These are phyloP conservation scores for Sphagnum fallax DNA, from an alignment of 228 moss, liverwort and hornwort species.

Conservation along the genomic window DNA sequence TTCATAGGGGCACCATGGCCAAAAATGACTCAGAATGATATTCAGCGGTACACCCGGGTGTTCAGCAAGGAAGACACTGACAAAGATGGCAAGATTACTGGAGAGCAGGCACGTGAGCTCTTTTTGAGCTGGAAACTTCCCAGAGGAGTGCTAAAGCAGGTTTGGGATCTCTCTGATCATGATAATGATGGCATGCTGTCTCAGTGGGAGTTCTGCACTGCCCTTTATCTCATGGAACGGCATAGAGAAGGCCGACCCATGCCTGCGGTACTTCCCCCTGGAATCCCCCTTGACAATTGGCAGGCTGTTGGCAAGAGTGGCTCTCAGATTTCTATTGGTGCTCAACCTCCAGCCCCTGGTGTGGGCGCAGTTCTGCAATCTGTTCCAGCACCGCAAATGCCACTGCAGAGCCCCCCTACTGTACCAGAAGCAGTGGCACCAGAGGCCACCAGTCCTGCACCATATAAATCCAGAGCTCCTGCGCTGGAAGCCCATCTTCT, in stretches of 20 bases:
- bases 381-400: conserved; percentile 33
- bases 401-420: conserved; percentile 45
- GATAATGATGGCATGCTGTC: conserved; percentile 96
- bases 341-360: conserved; percentile 27
- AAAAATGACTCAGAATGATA: conserved; percentile 73
- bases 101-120: conserved; percentile 86
- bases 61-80: conserved; percentile 93
- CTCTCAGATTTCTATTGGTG: conserved; percentile 37
- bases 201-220: conserved; percentile 82
- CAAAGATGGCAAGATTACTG: conserved; percentile 92
- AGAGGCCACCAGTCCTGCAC: conserved; percentile 29
- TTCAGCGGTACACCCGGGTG: conserved; percentile 65
- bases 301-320: conserved; percentile 24
- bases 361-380: conserved; percentile 18
- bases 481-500: conserved; percentile 64
- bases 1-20: conserved; percentile 59
- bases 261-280: conserved; percentile 70
- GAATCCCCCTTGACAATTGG: conserved; percentile 55
- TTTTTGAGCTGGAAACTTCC: conserved; percentile 98
- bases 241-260: conserved; percentile 82
- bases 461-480: conserved; percentile 81
- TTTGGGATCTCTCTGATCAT: conserved; percentile 97
- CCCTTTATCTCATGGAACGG: conserved; percentile 96
- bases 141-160: conserved; percentile 95
- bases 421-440: conserved; percentile 22